Conservation (phyloP, 371 early-diverging fungal species). For the Mucor indicus region DNA sequence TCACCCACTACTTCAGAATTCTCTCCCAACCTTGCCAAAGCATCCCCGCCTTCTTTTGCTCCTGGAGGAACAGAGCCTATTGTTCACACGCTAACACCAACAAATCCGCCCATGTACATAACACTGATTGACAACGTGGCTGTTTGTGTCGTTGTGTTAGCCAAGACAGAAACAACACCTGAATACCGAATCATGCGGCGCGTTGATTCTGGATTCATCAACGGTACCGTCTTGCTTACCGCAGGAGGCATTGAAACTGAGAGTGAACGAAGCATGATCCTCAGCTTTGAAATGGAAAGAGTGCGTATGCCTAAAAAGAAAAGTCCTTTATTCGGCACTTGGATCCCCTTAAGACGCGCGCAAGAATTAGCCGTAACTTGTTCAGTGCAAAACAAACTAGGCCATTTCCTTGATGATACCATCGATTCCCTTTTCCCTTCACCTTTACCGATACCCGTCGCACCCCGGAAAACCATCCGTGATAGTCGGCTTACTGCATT, state of each 20-base stretch:
- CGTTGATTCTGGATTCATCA: constrained; percentile 79
- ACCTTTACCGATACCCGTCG: constrained; percentile 60
- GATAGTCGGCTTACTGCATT: constrained; percentile 19
- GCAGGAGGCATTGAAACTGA: constrained; percentile 88
- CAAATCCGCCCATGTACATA: constrained; percentile 59
- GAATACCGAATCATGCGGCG: constrained; percentile 70
- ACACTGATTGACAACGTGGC: constrained; percentile 75
- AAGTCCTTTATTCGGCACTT: constrained; percentile 78
- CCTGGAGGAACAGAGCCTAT: constrained; percentile 17
- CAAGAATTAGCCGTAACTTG: constrained; percentile 83
- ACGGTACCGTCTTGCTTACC: constrained; percentile 78
- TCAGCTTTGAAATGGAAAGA: constrained; percentile 82
- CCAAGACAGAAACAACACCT: constrained; percentile 38
- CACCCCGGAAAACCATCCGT: constrained; percentile 24
- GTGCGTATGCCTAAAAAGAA: constrained; percentile 73
- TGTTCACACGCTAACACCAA: constrained; percentile 17
- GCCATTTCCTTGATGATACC: constrained; percentile 74
- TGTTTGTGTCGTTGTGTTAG: constrained; percentile 68
- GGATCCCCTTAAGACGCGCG: constrained; percentile 88
- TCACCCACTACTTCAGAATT: constrained; percentile 1
- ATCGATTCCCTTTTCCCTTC: constrained; percentile 71
- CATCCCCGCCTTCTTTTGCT: no score
- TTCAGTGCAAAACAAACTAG: constrained; percentile 74
- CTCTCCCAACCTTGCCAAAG: no score
- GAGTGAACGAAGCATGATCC: constrained; percentile 82